phyloP scores from a whole-genome alignment of 768 basidiomycete genomes.

The Pulveroboletus sp. region DNA sequence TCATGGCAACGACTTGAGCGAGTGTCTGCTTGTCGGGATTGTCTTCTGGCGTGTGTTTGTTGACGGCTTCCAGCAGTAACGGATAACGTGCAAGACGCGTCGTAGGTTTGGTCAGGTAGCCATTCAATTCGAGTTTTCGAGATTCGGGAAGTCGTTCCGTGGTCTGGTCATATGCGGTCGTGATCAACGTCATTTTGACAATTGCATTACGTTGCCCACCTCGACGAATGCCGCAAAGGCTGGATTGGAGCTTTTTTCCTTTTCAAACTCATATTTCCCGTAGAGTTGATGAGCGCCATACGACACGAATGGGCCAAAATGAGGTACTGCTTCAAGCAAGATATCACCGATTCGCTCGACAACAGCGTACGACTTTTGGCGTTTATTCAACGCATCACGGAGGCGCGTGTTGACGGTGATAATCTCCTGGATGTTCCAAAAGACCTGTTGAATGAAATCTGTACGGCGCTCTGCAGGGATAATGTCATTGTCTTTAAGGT shows the following conservation, averaged over 20 bases:
- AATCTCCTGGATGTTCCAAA: constrained; percentile 97
- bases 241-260: constrained; percentile 91
- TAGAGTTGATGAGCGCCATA: constrained; percentile 97
- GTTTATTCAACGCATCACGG: constrained; percentile 91
- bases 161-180: constrained; percentile 43
- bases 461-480: constrained; percentile 74
- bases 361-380: constrained; percentile 93
- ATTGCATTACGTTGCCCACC: constrained; percentile 40
- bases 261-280: constrained; percentile 99
- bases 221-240: constrained; percentile 96
- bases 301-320: constrained; percentile 89
- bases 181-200: neutral
- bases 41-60: constrained; percentile 90
- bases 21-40: constrained; percentile 80
- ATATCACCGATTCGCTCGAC: constrained; percentile 93
- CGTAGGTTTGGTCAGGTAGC: constrained; percentile 96
- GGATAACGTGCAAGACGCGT: constrained; percentile 98
- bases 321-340: constrained; percentile 79
- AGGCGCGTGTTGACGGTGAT: constrained; percentile 87
- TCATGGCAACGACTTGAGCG: constrained; percentile 69
- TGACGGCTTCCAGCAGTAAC: constrained; percentile 84
- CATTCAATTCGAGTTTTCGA: constrained; percentile 94
- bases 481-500: constrained; percentile 71
- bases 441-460: constrained; percentile 90
- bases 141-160: constrained; percentile 94